These are phyloP conservation scores for Aquanectria penicillioides DNA, from an alignment of 2,329 filamentous ascomycete species.

Conservation along the genomic window DNA sequence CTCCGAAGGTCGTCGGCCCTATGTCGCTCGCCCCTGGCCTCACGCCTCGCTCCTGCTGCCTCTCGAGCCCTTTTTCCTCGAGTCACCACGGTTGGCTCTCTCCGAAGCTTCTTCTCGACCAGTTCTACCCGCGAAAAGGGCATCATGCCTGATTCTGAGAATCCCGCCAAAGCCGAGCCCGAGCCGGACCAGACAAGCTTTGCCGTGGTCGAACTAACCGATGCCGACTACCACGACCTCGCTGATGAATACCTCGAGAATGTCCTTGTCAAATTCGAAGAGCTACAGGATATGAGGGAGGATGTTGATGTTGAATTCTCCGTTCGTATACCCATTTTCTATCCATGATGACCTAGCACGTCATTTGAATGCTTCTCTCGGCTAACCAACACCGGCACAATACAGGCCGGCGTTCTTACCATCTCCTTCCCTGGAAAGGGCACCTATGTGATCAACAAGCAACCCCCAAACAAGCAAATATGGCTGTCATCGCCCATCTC, in stretches of 20 bases:
- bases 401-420: conserved; percentile 85
- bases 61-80: conserved; percentile 4
- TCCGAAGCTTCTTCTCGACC: conserved; percentile 45
- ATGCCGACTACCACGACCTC: conserved; percentile 78
- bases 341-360: background rate
- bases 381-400: conserved; percentile 26
- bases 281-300: conserved; percentile 75
- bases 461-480: conserved; percentile 96
- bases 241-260: conserved; percentile 78
- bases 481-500: conserved; percentile 94
- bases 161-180: conserved; percentile 60
- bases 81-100: conserved; percentile 17
- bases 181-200: conserved; percentile 47
- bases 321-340: conserved; percentile 61
- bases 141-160: conserved; percentile 67
- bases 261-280: conserved; percentile 71
- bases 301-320: conserved; percentile 91
- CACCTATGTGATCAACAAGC: conserved; percentile 97
- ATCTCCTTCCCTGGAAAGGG: conserved; percentile 75
- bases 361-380: background rate
- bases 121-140: conserved; percentile 52
- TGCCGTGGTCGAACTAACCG: conserved; percentile 70
- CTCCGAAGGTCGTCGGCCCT: conserved; percentile 40
- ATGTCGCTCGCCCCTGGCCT: conserved; percentile 35
- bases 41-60: conserved; percentile 28